These are phyloP conservation scores for Aspergillus panamensis DNA, from an alignment of 495 filamentous ascomycete species.

Conservation along the genomic window DNA sequence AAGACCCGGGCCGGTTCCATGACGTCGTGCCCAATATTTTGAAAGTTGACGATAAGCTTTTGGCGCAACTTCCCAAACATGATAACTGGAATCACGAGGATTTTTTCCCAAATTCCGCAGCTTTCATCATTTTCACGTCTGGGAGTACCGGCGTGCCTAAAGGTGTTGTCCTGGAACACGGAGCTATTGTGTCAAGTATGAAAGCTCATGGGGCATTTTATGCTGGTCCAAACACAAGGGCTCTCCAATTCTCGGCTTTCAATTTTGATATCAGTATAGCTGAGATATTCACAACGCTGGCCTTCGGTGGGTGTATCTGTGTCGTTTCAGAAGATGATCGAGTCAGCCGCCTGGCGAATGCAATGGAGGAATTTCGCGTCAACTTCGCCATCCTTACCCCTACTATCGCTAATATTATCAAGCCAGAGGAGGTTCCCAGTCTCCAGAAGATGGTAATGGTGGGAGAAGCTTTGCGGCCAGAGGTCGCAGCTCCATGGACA, in stretches of 20 bases:
- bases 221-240: slow-evolving; percentile 4
- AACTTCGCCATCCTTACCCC: slow-evolving; percentile 15
- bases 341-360: slow-evolving; percentile 4
- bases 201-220: slow-evolving; percentile 7
- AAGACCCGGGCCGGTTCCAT: not conserved
- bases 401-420: slow-evolving; percentile 11
- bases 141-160: slow-evolving; percentile 13
- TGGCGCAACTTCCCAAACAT: not conserved
- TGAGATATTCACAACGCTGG: slow-evolving; percentile 9
- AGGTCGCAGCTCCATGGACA: slow-evolving; percentile 7
- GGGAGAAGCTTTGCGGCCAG: slow-evolving; percentile 11
- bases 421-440: slow-evolving; percentile 4
- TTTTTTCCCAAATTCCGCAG: not conserved
- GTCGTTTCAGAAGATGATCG: slow-evolving; percentile 14
- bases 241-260: slow-evolving; percentile 9
- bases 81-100: not conserved
- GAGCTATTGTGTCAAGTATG: slow-evolving; percentile 10
- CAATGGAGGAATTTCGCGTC: slow-evolving; percentile 13
- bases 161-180: slow-evolving; percentile 8
- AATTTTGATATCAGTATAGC: slow-evolving; percentile 13
- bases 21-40: not conserved
- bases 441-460: slow-evolving; percentile 11
- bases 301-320: slow-evolving; percentile 12
- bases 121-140: slow-evolving; percentile 12
- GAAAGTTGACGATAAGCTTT: not conserved